phyloP scores from a whole-genome alignment of 2,329 filamentous ascomycete genomes.

The Fusarium coffeatum region DNA sequence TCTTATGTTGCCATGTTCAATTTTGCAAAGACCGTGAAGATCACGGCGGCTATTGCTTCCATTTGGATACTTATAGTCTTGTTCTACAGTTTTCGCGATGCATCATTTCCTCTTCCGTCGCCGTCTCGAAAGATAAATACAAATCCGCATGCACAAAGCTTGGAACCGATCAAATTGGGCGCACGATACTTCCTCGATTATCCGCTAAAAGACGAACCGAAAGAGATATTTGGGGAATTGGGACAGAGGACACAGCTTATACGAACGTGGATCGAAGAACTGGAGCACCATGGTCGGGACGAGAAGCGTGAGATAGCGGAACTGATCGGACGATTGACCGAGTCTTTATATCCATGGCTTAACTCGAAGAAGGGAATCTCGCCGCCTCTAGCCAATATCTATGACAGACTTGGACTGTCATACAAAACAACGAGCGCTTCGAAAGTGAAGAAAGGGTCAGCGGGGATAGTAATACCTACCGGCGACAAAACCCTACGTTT shows the following conservation, averaged over 20 bases:
- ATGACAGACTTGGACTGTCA: conserved; percentile 22
- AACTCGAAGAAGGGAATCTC: conserved; percentile 6
- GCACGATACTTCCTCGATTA: conserved; percentile 46
- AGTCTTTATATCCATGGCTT: conserved; percentile 46
- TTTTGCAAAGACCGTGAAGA: conserved; percentile 22
- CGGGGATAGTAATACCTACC: conserved; percentile 53
- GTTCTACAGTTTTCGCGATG: conserved; percentile 15
- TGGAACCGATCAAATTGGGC: conserved; percentile 10
- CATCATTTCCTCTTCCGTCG: not conserved
- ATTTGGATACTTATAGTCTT: conserved; percentile 27
- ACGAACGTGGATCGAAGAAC: conserved; percentile 35
- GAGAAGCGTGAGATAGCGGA: conserved; percentile 8
- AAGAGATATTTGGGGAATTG: conserved; percentile 49
- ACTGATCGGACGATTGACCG: not conserved
- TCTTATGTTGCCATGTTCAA: conserved; percentile 17
- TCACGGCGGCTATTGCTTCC: conserved; percentile 13
- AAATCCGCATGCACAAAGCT: too few species aligned
- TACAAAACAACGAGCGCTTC: conserved; percentile 9
- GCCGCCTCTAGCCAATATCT: conserved; percentile 29
- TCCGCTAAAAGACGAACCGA: conserved; percentile 48
- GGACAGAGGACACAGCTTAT: conserved; percentile 46
- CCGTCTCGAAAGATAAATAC: not conserved
- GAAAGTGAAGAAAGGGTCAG: conserved; percentile 16
- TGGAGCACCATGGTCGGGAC: not conserved
- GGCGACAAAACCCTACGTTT: conserved; percentile 50